phyloP scores from a whole-genome alignment of 306 rosid species.

The Malus sieversii region DNA sequence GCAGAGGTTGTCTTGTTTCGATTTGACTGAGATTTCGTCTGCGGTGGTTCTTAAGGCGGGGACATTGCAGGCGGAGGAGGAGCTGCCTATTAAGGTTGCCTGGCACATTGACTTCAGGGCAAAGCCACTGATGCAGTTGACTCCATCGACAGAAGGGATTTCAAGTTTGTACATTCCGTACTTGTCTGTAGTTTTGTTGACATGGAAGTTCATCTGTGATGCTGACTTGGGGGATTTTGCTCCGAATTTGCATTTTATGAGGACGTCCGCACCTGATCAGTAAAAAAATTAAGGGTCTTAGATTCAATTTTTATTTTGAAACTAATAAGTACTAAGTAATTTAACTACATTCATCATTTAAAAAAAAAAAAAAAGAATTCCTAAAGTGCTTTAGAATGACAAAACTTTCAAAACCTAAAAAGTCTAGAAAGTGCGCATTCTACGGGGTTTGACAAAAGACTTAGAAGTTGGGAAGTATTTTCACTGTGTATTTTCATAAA shows the following conservation, averaged over 20 bases:
- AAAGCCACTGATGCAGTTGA: slow-evolving; percentile 40
- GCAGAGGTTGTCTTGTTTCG: slow-evolving; percentile 53
- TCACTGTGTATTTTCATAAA: too few relatives aligned
- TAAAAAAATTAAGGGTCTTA: background rate
- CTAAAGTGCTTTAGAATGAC: too few relatives aligned
- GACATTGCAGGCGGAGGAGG: slow-evolving; percentile 41
- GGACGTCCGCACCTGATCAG: slow-evolving; percentile 56
- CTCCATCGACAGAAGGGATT: slow-evolving; percentile 55
- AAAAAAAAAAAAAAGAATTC: too few relatives aligned
- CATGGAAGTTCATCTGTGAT: slow-evolving; percentile 44
- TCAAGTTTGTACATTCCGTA: slow-evolving; percentile 52
- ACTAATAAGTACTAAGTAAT: too few relatives aligned
- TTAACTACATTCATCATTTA: too few relatives aligned
- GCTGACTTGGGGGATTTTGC: slow-evolving; percentile 36
- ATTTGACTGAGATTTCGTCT: slow-evolving; percentile 42
- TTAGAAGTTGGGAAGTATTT: too few relatives aligned
- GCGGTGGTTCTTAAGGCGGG: slow-evolving; percentile 37
- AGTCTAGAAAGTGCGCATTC: too few relatives aligned
- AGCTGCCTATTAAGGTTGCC: slow-evolving; percentile 38
- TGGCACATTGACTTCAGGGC: slow-evolving; percentile 49
- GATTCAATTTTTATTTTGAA: too few relatives aligned
- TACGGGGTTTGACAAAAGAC: too few relatives aligned
- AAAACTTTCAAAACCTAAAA: too few relatives aligned
- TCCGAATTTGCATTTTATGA: slow-evolving; percentile 58
- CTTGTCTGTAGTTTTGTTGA: slow-evolving; percentile 49